Percentiles rank a stretch among this genome's conserved stretches.
Evolutionary conservation across 139 green algal genomes (phyloP).

Genomic region (Desmodesmus armatus): DNA sequence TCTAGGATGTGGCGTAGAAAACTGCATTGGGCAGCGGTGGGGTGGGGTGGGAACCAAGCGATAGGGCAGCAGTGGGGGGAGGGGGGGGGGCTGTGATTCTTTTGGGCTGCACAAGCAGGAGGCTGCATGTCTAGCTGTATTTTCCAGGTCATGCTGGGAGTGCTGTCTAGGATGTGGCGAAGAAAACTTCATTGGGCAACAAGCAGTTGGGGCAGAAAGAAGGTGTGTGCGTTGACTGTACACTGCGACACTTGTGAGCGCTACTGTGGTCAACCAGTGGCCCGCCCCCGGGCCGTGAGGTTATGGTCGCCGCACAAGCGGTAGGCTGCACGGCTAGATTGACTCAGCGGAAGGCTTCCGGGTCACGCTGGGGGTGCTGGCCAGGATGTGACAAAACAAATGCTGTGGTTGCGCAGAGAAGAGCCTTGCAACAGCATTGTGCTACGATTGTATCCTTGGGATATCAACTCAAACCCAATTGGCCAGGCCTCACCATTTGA

Average conservation of each 20-base stretch:
- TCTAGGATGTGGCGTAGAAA: slow-evolving; percentile 37
- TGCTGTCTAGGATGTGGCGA: slow-evolving; percentile 33
- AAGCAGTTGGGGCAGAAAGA: not conserved
- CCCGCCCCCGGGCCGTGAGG: not conserved
- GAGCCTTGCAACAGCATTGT: too few species aligned
- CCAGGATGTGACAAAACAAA: slow-evolving; percentile 34
- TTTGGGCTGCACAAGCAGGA: not conserved
- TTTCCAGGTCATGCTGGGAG: slow-evolving; percentile 39
- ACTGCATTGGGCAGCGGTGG: not conserved
- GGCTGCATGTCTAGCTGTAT: slow-evolving; percentile 10
- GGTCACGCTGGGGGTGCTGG: slow-evolving; percentile 23
- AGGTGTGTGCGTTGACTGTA: too few species aligned
- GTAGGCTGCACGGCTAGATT: not conserved
- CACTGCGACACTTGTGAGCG: too few species aligned
- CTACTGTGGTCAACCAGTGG: not conserved
- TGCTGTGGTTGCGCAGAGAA: too few species aligned
- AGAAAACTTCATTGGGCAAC: slow-evolving; percentile 18
- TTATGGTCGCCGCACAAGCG: not conserved
- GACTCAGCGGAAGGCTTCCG: too few species aligned
- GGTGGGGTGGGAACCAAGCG: not conserved
- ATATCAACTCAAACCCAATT: too few species aligned
- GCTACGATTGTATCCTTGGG: too few species aligned
- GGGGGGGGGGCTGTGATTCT: not conserved
- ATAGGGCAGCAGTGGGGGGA: not conserved
- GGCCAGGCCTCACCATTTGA: slow-evolving; percentile 56